Evolutionary conservation across 805 yeast genomes (phyloP).

Genomic region (Lipomyces lipofer): DNA sequence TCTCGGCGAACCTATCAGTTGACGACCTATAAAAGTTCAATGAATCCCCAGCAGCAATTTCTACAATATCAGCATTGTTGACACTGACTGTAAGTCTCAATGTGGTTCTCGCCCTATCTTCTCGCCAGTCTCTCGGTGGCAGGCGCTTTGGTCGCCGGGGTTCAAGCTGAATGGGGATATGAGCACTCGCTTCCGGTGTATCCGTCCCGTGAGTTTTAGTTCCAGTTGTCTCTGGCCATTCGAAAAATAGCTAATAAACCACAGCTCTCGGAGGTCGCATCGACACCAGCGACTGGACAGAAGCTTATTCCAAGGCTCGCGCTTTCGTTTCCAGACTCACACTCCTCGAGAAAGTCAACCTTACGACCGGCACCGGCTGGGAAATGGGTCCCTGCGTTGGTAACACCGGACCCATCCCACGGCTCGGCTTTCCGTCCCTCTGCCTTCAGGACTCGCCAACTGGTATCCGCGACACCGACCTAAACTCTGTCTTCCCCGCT

Average conservation of each 20-base stretch:
- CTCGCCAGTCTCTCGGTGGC: no score
- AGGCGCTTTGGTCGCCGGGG: no score
- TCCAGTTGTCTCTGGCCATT: not conserved
- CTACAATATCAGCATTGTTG: no score
- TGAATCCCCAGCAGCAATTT: no score
- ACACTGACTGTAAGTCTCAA: no score
- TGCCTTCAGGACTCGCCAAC: slow-evolving; percentile 66
- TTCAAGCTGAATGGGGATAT: no score
- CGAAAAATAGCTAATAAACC: not conserved
- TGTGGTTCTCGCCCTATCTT: no score
- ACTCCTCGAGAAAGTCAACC: slow-evolving; percentile 58
- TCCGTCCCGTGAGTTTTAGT: slow-evolving; percentile 5
- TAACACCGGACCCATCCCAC: slow-evolving; percentile 58
- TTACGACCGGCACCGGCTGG: slow-evolving; percentile 67
- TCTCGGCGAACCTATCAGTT: no score
- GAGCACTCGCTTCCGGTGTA: slow-evolving; percentile 1
- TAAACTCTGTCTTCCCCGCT: slow-evolving; percentile 57
- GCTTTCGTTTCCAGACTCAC: slow-evolving; percentile 58
- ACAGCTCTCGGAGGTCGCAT: slow-evolving; percentile 25
- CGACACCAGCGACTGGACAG: slow-evolving; percentile 49
- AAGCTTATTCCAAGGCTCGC: slow-evolving; percentile 57
- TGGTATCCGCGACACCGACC: slow-evolving; percentile 60
- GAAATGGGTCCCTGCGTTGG: slow-evolving; percentile 64
- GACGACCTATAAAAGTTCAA: no score
- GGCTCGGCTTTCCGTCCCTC: slow-evolving; percentile 54